Percentiles rank a stretch among this genome's conserved stretches.
These are phyloP conservation scores for Aspergillus sp. DNA, from an alignment of 2,329 filamentous ascomycete genomes.

Conservation along the genomic window DNA sequence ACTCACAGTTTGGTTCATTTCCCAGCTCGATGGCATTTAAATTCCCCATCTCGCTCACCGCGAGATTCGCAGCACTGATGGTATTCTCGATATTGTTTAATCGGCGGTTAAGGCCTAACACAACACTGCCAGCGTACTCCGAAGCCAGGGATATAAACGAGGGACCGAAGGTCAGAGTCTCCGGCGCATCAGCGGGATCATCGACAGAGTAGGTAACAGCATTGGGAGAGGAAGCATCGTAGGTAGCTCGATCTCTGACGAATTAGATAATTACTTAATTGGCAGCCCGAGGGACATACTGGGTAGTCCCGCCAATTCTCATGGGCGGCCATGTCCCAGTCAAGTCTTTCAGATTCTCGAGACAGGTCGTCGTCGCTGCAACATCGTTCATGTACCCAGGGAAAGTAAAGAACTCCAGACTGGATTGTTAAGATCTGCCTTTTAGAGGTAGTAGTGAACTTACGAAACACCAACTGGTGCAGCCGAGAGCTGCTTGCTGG, in stretches of 20 bases:
- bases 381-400: conserved; percentile 57
- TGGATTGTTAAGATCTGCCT: conserved; percentile 19
- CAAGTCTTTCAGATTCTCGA: conserved; percentile 52
- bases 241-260: conserved; percentile 51
- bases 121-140: conserved; percentile 51
- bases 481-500: conserved; percentile 34
- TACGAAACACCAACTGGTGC: conserved; percentile 51
- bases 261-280: neutral
- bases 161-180: conserved; percentile 53
- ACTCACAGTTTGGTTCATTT: conserved; percentile 58
- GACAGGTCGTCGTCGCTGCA: conserved; percentile 51
- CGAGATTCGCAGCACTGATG: conserved; percentile 51
- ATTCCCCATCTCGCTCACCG: conserved; percentile 47
- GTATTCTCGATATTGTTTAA: conserved; percentile 56
- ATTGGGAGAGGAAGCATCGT: conserved; percentile 45
- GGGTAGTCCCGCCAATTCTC: conserved; percentile 60
- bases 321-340: conserved; percentile 55
- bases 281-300: conserved; percentile 29
- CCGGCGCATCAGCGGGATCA: conserved; percentile 49
- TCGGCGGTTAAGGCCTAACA: conserved; percentile 54
- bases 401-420: conserved; percentile 58
- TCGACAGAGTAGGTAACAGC: conserved; percentile 55
- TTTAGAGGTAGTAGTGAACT: conserved; percentile 15
- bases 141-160: conserved; percentile 53
- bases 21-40: conserved; percentile 57